Evolutionary conservation across 2,329 filamentous ascomycete species (phyloP), one percentile per base, ranked within the genome.

Genomic region (Claviceps humidiphila): DNA sequence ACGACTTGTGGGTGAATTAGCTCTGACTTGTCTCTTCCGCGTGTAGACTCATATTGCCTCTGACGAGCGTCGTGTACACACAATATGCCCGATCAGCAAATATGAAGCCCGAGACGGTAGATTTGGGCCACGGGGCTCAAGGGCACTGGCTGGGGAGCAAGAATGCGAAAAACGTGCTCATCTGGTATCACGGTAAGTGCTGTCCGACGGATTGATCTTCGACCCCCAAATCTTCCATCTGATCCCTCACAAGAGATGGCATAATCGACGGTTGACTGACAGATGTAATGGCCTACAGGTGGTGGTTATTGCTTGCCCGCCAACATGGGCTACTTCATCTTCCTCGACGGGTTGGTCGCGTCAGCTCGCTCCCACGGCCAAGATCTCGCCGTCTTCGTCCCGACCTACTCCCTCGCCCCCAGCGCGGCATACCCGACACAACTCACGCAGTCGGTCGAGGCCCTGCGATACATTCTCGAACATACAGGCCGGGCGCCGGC

Each of bases 151-250:
- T 60, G 7, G 58, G 58, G 3, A 51, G 54, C 49, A 57, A 54
- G 39, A 46, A 57, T 43, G 58, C 58, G 4, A 53, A 54, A 24
- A 56, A 58, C 5, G 58, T 60, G 3, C 44, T 60, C 14, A 55
- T 60, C 26, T 60, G 58, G 58, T 60, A 55, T 49, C 58, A 60
- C 17, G 58, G 58, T 59, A 53, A 24, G 56, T 30, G 38, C 3
- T 30, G 6, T 41, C 7, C n/a, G n/a, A 41, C 30, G 39, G 8
- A 11, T 44, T 26, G 2, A 5, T 26, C 9, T 3, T 11, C 30
- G 30, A 11, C 30, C 30, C 30, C 30, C 30, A 34, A 34, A 34
- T 34, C 30, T 11, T 34, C 30, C 9, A 34, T 34, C 30, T 34
- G 30, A 34, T 34, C 30, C 30, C 3, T 11, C 30, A 34, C 30